phyloP scores from a whole-genome alignment of 371 early-diverging fungal species.

The Lichtheimia ornata region DNA sequence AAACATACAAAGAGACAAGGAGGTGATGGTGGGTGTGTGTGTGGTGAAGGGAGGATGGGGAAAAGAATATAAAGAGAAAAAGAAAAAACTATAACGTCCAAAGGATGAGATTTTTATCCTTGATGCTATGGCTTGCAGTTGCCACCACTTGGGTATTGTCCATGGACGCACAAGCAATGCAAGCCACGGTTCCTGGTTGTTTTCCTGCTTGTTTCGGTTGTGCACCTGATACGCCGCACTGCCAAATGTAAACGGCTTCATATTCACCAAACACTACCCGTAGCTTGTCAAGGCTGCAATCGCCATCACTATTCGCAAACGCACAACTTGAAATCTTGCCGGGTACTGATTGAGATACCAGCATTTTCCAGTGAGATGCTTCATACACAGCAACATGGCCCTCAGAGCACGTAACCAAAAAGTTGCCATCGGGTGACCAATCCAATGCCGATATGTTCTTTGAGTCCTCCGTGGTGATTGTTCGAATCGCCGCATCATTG shows the following conservation, averaged over 20 bases:
- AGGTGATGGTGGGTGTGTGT: background rate
- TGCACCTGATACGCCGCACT: conserved; percentile 37
- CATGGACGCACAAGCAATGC: conserved; percentile 33
- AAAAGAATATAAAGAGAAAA: background rate
- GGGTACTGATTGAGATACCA: conserved; percentile 24
- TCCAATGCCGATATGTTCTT: conserved; percentile 55
- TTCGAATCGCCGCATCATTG: conserved; percentile 27
- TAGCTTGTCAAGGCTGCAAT: conserved; percentile 25
- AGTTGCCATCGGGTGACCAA: conserved; percentile 66
- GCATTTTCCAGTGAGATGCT: conserved; percentile 45
- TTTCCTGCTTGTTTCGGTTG: conserved; percentile 38
- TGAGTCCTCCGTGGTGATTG: conserved; percentile 45
- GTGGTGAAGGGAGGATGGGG: background rate
- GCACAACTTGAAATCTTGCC: conserved; percentile 50
- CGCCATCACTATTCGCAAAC: conserved; percentile 32
- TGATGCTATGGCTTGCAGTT: conserved; percentile 35
- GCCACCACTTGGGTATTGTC: conserved; percentile 37
- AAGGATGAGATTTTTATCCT: conserved; percentile 46
- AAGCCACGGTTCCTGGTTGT: conserved; percentile 41
- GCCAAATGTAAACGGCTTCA: conserved; percentile 61
- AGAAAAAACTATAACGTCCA: conserved; percentile 24
- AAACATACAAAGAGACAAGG: conserved; percentile 1
- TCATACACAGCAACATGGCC: conserved; percentile 58
- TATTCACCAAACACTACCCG: conserved; percentile 59
- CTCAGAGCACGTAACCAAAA: conserved; percentile 60